Base-by-base conservation (phyloP, 1,139 yeast species). In the Arxiozyma slooffiae region DNA sequence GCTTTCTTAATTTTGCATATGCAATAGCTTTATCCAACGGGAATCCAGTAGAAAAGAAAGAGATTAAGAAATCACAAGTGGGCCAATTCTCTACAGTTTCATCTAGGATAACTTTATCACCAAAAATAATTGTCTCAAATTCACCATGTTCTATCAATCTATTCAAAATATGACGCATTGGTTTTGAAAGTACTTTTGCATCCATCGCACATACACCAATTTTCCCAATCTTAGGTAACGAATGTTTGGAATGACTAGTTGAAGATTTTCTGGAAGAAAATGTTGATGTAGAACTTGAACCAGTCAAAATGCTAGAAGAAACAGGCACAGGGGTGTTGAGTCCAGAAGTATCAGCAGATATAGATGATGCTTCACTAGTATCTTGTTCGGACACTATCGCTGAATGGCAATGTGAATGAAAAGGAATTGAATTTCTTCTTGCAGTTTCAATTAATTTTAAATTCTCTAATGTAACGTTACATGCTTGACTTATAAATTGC, bases 151-250 rank as follows among this genome's bases (percentile, higher is more conserved):
- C 95, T 55, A 90, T 86, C 62, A 94, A 72, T 48, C 96, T 74
- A 67, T 87, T 90, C 60, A 94, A 74, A 55, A 94, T 94, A 55
- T 85, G 87, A 55, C 97, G 76, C 66, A 97, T 92, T 2, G 99
- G 98, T 69, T 94, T 94, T 40, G 95, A 85, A 65, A 95, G 77
- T 1, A 90, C 98, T 67, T 94, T 94, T 50, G 92, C 83, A 68
- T 94, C 98, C 97, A 94, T 90, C 8, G 99, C 99, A 72, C 98
- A 94, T 1, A 94, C 96, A 46, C 99, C 99, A 60, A 94, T 88
- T 60, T 88, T 89, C 38, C 98, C 98, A 56, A 89, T 79, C 57
- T 79, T 82, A 2, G 92, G 90, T 48, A 82, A 63, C 54, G 76
- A 74, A 2, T 81, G 79, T 48, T 64, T 69, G 0, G 57, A 34